These are phyloP conservation scores for Globisporangium irregulare DNA, from an alignment of 352 stramenopile genomes.

Conservation along the genomic window DNA sequence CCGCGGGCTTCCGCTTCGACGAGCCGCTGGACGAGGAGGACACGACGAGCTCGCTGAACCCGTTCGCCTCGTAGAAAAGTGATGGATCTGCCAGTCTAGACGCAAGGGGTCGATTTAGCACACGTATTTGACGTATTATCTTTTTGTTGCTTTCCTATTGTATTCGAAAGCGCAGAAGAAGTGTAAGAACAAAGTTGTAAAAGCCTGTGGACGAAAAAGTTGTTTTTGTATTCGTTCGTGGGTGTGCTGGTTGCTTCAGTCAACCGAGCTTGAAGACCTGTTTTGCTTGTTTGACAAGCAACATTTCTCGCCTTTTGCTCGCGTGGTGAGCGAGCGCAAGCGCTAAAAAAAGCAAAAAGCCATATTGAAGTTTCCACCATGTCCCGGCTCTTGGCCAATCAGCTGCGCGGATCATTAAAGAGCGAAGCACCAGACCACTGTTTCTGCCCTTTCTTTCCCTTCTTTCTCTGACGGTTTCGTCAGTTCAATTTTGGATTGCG, in stretches of 20 bases:
- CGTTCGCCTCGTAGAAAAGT: slow-evolving; percentile 43
- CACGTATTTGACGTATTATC: not conserved
- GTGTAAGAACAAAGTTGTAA: not conserved
- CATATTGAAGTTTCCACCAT: slow-evolving; percentile 13
- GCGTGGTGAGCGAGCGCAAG: too few species aligned
- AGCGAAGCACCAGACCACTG: not conserved
- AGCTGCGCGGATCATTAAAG: slow-evolving; percentile 7
- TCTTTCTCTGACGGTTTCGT: not conserved
- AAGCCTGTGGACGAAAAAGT: too few species aligned
- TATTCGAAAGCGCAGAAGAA: not conserved
- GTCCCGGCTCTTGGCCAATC: slow-evolving; percentile 1
- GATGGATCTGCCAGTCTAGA: not conserved
- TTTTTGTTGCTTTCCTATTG: not conserved
- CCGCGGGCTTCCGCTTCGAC: slow-evolving; percentile 26
- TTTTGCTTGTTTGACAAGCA: too few species aligned
- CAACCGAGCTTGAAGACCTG: too few species aligned
- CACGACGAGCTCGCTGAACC: slow-evolving; percentile 47
- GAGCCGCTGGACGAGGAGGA: slow-evolving; percentile 55
- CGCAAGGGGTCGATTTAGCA: too few species aligned
- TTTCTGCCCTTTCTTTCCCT: not conserved
- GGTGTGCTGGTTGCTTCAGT: too few species aligned
- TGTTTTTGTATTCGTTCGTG: too few species aligned
- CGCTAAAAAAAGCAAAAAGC: not conserved
- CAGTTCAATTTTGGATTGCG: not conserved
- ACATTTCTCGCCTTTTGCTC: too few species aligned